Base-by-base conservation (phyloP, 2,329 filamentous ascomycete genomes). In the Rhexocercosporidium sp. region DNA sequence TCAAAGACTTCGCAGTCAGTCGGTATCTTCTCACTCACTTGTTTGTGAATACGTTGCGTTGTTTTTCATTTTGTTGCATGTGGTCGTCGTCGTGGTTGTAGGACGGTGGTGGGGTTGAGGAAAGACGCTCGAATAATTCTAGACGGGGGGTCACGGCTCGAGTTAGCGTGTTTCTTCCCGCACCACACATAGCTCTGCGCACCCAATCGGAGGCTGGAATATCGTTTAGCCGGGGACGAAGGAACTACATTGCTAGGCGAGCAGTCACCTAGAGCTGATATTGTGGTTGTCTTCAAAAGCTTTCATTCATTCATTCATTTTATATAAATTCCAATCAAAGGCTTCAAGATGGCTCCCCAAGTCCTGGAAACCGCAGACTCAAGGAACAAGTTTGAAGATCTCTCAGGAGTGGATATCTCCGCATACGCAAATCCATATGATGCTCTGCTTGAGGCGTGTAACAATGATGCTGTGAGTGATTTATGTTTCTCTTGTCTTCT, bases 341-440 rank as follows among this genome's bases (percentile, higher is more conserved):
- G 14, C 14, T 56, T 59, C 18, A 46, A 34, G 27, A 69, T 66
- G 65, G 47, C 62, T 25, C 29, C 62, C n/a, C 25, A 64, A 29
- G 3, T 59, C 16, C 34, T 62, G n/a, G 59, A 59, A 34, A 67
- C 59, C 14, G 70, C 70, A 62, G 76, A 77, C 59, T 69, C 73
- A 18, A 69, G 60, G 20, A 78, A 77, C 60, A 76, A 71, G n/a
- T 77, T 76, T 63, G 76, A 76, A 61, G 76, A 78, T 61, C 70
- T 77, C 18, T 78, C 76, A 2, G 76, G 76, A 16, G 69, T 77
- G n/a, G 71, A 77, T 54, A 75, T 66, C 64, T 61, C 73, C 49
- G 57, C 71, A 9, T 73, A 70, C 64, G 68, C 67, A 34, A 78
- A 77, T 62, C 75, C 76, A 0, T 78, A 77, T 60, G 75, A 78